Conservation (phyloP, 371 early-diverging fungal species). For the Chytridiales sp. region DNA sequence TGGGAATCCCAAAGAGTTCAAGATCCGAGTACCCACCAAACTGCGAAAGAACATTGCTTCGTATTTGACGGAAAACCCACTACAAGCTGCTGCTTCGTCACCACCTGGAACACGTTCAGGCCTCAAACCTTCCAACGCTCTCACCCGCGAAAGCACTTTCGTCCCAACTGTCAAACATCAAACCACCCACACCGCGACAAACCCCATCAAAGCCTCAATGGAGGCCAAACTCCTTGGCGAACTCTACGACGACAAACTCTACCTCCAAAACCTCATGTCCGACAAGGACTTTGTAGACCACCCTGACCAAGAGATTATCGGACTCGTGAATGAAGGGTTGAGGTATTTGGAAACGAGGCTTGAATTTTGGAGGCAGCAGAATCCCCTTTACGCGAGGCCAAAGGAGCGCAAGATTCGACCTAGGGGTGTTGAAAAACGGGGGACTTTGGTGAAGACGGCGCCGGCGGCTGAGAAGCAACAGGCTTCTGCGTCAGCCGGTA, state of each 20-base stretch:
- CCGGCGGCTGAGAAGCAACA: too few species aligned
- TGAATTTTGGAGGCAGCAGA: constrained; percentile 59
- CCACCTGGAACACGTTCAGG: too few species aligned
- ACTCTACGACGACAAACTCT: constrained; percentile 52
- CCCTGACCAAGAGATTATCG: constrained; percentile 40
- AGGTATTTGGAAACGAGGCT: constrained; percentile 46
- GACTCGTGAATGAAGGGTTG: constrained; percentile 46
- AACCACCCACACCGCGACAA: too few species aligned
- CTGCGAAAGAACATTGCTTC: constrained; percentile 26
- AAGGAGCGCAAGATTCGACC: constrained; percentile 37
- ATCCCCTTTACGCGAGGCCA: constrained; percentile 47
- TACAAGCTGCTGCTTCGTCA: constrained; percentile 17
- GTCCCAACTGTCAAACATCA: too few species aligned
- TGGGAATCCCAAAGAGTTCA: constrained; percentile 36
- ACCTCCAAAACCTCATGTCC: constrained; percentile 38
- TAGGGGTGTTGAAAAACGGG: too few species aligned
- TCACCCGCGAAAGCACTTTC: too few species aligned
- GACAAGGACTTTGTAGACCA: constrained; percentile 45
- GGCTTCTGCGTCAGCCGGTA: too few species aligned
- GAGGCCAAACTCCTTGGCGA: constrained; percentile 51
- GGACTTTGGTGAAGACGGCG: too few species aligned
- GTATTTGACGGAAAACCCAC: constrained; percentile 1
- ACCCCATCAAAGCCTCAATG: constrained; percentile 32
- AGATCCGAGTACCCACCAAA: constrained; percentile 29
- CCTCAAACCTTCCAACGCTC: too few species aligned